Evolutionary conservation across 2,329 filamentous ascomycete species (phyloP).

Genomic region (Pseudogymnoascus sp.): DNA sequence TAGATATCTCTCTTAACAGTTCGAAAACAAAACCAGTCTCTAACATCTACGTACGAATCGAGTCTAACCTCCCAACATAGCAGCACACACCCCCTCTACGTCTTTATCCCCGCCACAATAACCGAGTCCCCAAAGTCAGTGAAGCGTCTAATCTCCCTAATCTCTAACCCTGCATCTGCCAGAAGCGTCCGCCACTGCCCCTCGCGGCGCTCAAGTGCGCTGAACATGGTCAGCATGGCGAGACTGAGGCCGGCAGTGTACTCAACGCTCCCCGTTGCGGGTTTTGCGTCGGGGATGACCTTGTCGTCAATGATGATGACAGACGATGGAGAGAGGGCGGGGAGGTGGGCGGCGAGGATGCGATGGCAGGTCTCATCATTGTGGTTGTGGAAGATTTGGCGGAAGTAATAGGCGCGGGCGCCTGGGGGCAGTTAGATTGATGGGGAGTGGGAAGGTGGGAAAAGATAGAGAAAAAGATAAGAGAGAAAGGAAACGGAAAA

Average conservation of each 20-base stretch:
- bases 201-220: slow-evolving; percentile 21
- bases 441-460: not conserved
- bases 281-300: not conserved
- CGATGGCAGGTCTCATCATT: slow-evolving; percentile 19
- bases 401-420: slow-evolving; percentile 24
- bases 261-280: slow-evolving; percentile 11
- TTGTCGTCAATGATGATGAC: slow-evolving; percentile 10
- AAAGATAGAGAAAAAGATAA: not conserved
- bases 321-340: slow-evolving; percentile 7
- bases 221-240: slow-evolving; percentile 22
- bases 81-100: not conserved
- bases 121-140: slow-evolving; percentile 19
- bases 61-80: not conserved
- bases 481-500: not conserved
- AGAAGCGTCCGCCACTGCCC: slow-evolving; percentile 20
- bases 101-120: slow-evolving; percentile 14
- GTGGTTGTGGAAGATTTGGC: slow-evolving; percentile 25
- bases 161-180: slow-evolving; percentile 15
- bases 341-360: slow-evolving; percentile 18
- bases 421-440: slow-evolving; percentile 9
- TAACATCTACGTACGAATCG: no score
- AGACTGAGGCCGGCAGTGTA: slow-evolving; percentile 19
- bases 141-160: slow-evolving; percentile 19
- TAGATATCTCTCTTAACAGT: no score
- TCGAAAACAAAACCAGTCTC: no score